A percentile compares a stretch with the other conserved stretches of the same genome.
Conservation (phyloP, 805 yeast genomes). For the Suhomyces sp. region DNA sequence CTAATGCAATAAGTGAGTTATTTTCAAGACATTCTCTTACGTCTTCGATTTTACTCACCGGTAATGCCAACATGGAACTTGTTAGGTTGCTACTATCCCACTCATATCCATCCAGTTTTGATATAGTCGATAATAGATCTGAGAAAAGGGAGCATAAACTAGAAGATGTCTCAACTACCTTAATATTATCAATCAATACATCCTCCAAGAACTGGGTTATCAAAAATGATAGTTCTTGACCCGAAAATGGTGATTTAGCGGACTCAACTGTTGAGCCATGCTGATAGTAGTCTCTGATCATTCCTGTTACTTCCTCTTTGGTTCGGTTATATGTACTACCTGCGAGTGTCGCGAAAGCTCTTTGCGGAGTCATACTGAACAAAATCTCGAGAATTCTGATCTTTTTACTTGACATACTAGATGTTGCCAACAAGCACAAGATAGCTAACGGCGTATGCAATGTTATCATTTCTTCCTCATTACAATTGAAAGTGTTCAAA, state of each 20-base stretch:
- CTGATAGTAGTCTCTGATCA: conserved; percentile 18
- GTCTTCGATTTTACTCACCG: neutral
- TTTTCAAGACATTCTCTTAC: neutral
- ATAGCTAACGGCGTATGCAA: conserved; percentile 74
- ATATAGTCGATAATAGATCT: conserved; percentile 19
- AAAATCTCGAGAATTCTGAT: conserved; percentile 41
- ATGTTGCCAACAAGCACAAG: conserved; percentile 40
- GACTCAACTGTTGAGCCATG: conserved; percentile 3
- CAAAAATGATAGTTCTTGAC: conserved; percentile 14
- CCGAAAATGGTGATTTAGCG: conserved; percentile 13
- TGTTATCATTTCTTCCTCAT: conserved; percentile 82
- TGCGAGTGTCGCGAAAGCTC: conserved; percentile 42
- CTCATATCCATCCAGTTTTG: conserved; percentile 10
- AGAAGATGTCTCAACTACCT: conserved; percentile 13
- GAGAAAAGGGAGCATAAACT: conserved; percentile 19
- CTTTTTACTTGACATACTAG: conserved; percentile 25
- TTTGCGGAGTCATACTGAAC: conserved; percentile 56
- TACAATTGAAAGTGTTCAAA: conserved; percentile 62
- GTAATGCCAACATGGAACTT: conserved; percentile 13
- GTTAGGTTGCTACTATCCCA: conserved; percentile 11
- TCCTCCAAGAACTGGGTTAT: conserved; percentile 17
- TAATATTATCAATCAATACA: conserved; percentile 16
- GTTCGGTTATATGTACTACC: neutral
- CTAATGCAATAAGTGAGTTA: conserved; percentile 38
- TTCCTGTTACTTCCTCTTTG: neutral